Percentiles rank a stretch among this genome's conserved stretches.
These are phyloP conservation scores for Daldinia loculata DNA, from an alignment of 495 filamentous ascomycete species.

Conservation along the genomic window DNA sequence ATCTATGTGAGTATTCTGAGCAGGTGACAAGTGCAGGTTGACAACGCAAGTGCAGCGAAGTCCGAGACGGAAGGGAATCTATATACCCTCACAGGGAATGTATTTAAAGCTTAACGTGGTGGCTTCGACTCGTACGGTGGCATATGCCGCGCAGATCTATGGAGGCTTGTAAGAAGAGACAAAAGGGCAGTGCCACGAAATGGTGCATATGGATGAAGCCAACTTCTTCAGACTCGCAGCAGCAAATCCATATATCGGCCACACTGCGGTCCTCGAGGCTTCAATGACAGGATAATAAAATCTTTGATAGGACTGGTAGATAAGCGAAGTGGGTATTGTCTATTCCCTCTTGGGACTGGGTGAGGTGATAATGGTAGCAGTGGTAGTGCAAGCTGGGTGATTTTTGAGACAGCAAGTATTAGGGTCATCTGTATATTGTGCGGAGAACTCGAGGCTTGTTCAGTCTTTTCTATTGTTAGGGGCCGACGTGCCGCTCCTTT, in stretches of 20 bases:
- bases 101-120: constrained; percentile 26
- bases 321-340: constrained; percentile 41
- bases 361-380: constrained; percentile 36
- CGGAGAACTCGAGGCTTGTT: constrained; percentile 39
- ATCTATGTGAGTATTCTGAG: constrained; percentile 19
- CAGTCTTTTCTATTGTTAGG: constrained; percentile 42
- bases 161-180: constrained; percentile 34
- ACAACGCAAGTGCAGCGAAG: constrained; percentile 11
- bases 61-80: constrained; percentile 37
- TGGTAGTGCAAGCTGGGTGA: constrained; percentile 46
- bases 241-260: constrained; percentile 41
- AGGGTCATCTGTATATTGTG: constrained; percentile 36
- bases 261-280: constrained; percentile 47
- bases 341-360: constrained; percentile 44
- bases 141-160: constrained; percentile 29
- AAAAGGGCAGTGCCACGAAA: constrained; percentile 37
- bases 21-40: constrained; percentile 7
- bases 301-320: constrained; percentile 35
- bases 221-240: constrained; percentile 36
- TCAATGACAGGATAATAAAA: constrained; percentile 39
- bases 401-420: constrained; percentile 47
- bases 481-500: constrained; percentile 23
- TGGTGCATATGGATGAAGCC: constrained; percentile 36
- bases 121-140: constrained; percentile 40
- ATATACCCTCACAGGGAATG: constrained; percentile 35